Percentiles rank a stretch among this genome's conserved stretches.
phyloP scores from a whole-genome alignment of 2,329 filamentous ascomycete species.

The Parastagonospora avenae region DNA sequence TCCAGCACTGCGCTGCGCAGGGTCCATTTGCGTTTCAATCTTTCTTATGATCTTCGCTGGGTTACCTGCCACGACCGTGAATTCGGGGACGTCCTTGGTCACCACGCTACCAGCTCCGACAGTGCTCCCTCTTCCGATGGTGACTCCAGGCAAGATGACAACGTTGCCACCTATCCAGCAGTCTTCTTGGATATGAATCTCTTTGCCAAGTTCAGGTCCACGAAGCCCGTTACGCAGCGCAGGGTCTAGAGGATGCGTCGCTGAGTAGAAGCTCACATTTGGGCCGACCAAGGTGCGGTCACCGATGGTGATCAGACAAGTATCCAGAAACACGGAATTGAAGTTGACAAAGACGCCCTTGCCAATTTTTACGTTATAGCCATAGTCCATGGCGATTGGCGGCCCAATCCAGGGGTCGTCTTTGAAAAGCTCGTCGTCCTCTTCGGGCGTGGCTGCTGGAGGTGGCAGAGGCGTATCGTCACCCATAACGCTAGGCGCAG shows the following conservation, averaged over 20 bases:
- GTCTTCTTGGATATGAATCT: constrained; percentile 78
- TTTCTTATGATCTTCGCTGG: constrained; percentile 66
- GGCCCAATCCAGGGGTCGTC: constrained; percentile 72
- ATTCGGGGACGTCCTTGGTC: constrained; percentile 74
- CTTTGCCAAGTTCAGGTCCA: constrained; percentile 75
- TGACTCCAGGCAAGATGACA: constrained; percentile 74
- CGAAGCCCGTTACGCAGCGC: constrained; percentile 72
- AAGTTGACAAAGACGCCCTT: constrained; percentile 76
- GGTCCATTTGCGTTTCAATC: constrained; percentile 43
- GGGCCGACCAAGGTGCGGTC: constrained; percentile 79
- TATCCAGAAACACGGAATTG: constrained; percentile 78
- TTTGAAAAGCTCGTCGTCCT: constrained; percentile 68
- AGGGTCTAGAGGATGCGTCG: constrained; percentile 78
- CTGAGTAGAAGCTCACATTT: constrained; percentile 76
- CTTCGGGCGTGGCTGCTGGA: constrained; percentile 59
- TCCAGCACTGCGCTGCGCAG: constrained; percentile 19
- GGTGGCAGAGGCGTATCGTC: constrained; percentile 70
- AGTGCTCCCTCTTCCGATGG: constrained; percentile 73
- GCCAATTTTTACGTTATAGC: constrained; percentile 74
- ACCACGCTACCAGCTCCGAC: constrained; percentile 85
- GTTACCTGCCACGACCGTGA: constrained; percentile 68
- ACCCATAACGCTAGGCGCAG: constrained; percentile 60
- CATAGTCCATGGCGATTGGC: constrained; percentile 77
- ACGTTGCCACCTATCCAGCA: constrained; percentile 57
- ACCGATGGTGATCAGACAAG: constrained; percentile 74